Evolutionary conservation across 176 grass and related monocot genomes (phyloP), one percentile per base, ranked within the genome.

Genomic region (Ensete glaucum): DNA sequence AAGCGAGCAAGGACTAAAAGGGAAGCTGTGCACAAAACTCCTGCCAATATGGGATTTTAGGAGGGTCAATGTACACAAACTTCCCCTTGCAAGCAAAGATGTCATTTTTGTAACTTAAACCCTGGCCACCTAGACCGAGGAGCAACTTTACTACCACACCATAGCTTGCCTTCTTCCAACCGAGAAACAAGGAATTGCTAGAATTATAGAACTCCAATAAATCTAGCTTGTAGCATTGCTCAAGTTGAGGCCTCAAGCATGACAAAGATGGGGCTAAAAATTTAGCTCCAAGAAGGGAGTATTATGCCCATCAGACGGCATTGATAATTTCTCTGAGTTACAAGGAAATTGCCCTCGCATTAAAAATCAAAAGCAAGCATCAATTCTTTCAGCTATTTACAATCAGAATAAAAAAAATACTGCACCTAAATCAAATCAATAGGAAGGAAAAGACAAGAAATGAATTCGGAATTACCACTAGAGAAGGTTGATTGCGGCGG

Each of bases 401-500:
- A 68, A 13, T 34, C 3, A 43, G 13, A 34, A 43, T 12, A 5
- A 67, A 67, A 16, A 11, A 20, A 6, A 6, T 53, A 25, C 24
- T 25, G 0, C 53, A 24, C 21, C 3, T 23, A 53, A 9, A 12
- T 50, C 48, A 52, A 23, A 51, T 9, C 12, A 62, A 62, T 19
- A 15, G 8, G 26, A 24, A 11, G 15, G 0, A 55, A 55, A 29
- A 27, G 23, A 25, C 1, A 56, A 57, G 34, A 51, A n/a, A 69
- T 1, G 53, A 74, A 74, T 74, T 57, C 27, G 72, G 24, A 14
- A 27, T 74, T 29, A 74, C 72, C 72, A 74, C 1, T 29, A 27
- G 22, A 22, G 52, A 74, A 74, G 29, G 52, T 16, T 2, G 71
- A 20, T 0, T 52, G 24, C 12, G 52, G 1, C 52, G 21, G 23